Percentiles rank a stretch among this genome's conserved stretches.
Conservation (phyloP, 345 rosid genomes). For the Citrus australasica region DNA sequence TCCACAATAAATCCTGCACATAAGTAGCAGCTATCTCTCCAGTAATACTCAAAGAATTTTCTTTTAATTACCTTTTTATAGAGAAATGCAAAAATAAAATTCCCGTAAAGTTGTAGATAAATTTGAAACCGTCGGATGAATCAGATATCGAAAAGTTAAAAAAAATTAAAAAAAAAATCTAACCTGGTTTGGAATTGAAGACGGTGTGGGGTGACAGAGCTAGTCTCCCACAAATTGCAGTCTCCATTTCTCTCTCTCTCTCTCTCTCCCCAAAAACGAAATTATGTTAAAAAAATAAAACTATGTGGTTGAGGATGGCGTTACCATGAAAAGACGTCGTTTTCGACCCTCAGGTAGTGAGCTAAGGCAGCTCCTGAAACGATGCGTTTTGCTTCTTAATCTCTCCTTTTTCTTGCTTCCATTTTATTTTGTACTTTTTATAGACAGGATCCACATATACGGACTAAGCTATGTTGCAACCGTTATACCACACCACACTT, state of each 20-base stretch:
- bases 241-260: slow-evolving; percentile 45
- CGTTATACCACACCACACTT: too few species aligned
- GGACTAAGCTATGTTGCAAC: too few species aligned
- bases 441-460: too few species aligned
- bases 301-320: slow-evolving; percentile 5
- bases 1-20: not conserved
- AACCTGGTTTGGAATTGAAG: slow-evolving; percentile 61
- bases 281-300: not conserved
- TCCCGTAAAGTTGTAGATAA: not conserved
- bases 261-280: slow-evolving; percentile 1
- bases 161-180: not conserved
- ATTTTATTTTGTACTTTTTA: too few species aligned
- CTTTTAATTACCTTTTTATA: too few species aligned
- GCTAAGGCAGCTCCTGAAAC: not conserved
- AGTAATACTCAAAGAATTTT: not conserved
- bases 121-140: slow-evolving; percentile 3
- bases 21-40: not conserved
- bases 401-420: not conserved
- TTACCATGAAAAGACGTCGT: not conserved
- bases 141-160: not conserved
- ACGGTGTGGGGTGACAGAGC: slow-evolving; percentile 64
- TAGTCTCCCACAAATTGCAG: slow-evolving; percentile 69
- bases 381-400: slow-evolving; percentile 8
- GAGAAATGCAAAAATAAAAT: too few species aligned
- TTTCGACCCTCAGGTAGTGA: not conserved